These are phyloP conservation scores for Polyporus arcularius DNA, from an alignment of 768 basidiomycete genomes.

Conservation along the genomic window DNA sequence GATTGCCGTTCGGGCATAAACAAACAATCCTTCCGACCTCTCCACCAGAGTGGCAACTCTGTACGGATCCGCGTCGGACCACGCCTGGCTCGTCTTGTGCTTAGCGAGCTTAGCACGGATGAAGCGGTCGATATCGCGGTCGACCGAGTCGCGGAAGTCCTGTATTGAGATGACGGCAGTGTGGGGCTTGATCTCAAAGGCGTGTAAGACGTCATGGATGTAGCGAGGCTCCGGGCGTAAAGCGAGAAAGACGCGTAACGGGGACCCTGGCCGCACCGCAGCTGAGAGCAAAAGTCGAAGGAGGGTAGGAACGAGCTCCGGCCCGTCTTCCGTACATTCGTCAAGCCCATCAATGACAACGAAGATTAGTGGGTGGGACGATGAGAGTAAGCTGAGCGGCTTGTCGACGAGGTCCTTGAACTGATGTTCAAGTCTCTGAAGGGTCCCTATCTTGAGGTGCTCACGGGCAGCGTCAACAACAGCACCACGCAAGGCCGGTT, in stretches of 20 bases:
- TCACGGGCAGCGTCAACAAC: conserved; percentile 7
- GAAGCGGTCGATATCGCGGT: neutral
- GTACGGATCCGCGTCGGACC: neutral
- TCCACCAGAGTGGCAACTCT: neutral
- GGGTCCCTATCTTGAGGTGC: neutral
- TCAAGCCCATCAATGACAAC: conserved; percentile 41
- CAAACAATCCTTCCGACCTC: conserved; percentile 1
- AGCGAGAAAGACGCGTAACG: neutral
- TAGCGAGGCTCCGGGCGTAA: neutral
- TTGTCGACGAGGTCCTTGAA: conserved; percentile 14
- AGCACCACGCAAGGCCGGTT: conserved; percentile 5
- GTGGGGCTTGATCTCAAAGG: too few relatives aligned
- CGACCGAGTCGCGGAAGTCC: neutral
- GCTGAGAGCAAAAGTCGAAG: neutral
- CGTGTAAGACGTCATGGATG: neutral
- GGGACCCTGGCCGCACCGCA: neutral
- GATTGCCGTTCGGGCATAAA: conserved; percentile 3
- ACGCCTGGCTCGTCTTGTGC: neutral
- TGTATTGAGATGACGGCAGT: neutral
- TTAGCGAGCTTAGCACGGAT: neutral
- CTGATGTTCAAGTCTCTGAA: neutral
- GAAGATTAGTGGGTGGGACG: conserved; percentile 13
- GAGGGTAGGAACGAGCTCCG: neutral
- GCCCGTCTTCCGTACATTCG: conserved; percentile 28
- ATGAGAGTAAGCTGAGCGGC: conserved; percentile 1